Percentiles rank a stretch among this genome's conserved stretches.
Evolutionary conservation across 345 rosid species (phyloP).

Genomic region (Citrus cavaleriei): DNA sequence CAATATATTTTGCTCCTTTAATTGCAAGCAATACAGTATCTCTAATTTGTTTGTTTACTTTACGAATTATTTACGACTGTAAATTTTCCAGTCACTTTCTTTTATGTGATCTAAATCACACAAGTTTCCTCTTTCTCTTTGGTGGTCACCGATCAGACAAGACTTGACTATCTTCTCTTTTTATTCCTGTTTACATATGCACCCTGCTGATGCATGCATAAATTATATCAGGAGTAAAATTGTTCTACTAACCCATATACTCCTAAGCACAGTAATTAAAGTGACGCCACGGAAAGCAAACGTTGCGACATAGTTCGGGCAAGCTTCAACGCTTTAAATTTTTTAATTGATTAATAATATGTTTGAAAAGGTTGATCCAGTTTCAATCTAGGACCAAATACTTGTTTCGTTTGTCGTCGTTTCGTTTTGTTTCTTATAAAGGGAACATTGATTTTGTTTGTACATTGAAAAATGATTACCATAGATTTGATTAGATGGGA

Average conservation of each 20-base stretch:
- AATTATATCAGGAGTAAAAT: too few relatives aligned
- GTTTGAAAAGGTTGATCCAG: neutral
- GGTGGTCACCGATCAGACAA: neutral
- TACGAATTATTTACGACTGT: neutral
- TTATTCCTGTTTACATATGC: neutral
- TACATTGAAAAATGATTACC: neutral
- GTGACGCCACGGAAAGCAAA: too few relatives aligned
- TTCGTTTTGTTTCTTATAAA: neutral
- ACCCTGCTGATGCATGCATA: neutral
- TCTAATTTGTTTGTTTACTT: neutral
- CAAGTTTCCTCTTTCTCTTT: neutral
- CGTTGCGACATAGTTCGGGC: too few relatives aligned
- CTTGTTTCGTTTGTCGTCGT: neutral
- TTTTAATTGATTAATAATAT: too few relatives aligned
- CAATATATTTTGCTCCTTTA: neutral
- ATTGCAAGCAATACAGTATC: neutral
- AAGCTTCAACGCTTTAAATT: too few relatives aligned
- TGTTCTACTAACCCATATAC: neutral
- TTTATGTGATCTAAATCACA: neutral
- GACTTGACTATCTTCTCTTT: neutral
- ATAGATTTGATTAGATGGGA: slow-evolving; percentile 5
- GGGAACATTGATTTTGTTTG: slow-evolving; percentile 4
- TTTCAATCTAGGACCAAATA: neutral
- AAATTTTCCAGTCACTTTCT: neutral
- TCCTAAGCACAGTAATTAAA: neutral